Evolutionary conservation across 2,329 filamentous ascomycete genomes (phyloP).

Genomic region (Cyphellophora europaea): DNA sequence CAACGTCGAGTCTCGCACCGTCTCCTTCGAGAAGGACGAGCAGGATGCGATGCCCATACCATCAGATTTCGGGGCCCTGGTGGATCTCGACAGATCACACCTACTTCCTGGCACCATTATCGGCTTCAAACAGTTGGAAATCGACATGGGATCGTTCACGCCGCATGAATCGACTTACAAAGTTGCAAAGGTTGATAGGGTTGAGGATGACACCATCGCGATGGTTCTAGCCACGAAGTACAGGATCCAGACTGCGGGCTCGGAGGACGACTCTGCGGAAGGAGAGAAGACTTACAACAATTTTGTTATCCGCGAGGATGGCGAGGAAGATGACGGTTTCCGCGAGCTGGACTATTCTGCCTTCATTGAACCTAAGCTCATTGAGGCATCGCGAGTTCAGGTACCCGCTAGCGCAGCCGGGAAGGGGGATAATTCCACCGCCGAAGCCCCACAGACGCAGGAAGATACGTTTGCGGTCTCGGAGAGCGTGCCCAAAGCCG

Average conservation of each 20-base stretch:
- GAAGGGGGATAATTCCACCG: too few relatives aligned
- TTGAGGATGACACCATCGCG: constrained; percentile 47
- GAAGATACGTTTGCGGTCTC: constrained; percentile 14
- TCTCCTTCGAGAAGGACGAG: constrained; percentile 6
- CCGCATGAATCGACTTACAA: constrained; percentile 43
- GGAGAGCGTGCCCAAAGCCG: constrained; percentile 5
- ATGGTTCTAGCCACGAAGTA: constrained; percentile 63
- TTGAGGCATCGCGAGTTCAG: constrained; percentile 32
- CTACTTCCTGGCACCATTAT: constrained; percentile 30
- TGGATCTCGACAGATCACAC: constrained; percentile 29
- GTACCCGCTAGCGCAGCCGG: constrained; percentile 21
- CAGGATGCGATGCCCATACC: constrained; percentile 20
- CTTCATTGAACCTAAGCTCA: constrained; percentile 58
- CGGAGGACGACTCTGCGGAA: constrained; percentile 53
- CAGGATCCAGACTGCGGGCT: constrained; percentile 35
- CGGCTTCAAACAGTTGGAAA: constrained; percentile 37
- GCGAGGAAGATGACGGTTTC: constrained; percentile 49
- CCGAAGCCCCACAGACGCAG: too few relatives aligned
- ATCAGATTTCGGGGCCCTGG: constrained; percentile 56
- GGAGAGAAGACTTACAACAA: constrained; percentile 66
- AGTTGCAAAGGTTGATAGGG: constrained; percentile 56
- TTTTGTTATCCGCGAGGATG: constrained; percentile 59
- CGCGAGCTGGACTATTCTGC: constrained; percentile 53
- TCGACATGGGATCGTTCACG: constrained; percentile 39
- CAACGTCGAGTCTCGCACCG: background rate